Evolutionary conservation across 2,329 filamentous ascomycete genomes (phyloP).

Genomic region (Aspergillus pseudoviridinutans): DNA sequence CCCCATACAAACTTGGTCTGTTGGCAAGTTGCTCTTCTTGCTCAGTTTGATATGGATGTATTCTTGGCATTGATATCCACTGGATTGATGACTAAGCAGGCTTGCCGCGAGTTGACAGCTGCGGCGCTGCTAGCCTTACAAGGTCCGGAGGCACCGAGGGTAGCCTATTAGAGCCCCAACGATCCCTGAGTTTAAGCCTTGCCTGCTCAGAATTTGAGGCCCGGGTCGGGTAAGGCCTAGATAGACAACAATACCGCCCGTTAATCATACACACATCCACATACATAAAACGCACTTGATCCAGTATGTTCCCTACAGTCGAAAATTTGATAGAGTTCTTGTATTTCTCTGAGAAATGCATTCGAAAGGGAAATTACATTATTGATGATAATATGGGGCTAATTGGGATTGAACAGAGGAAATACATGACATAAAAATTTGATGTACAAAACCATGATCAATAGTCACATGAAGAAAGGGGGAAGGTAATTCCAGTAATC

Average conservation of each 20-base stretch:
- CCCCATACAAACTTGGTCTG: background rate
- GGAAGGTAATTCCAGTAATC: constrained; percentile 3
- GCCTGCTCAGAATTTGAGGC: background rate
- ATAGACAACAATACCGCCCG: background rate
- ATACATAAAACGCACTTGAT: background rate
- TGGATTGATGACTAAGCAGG: background rate
- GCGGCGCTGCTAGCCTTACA: too few relatives aligned
- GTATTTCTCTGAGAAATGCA: background rate
- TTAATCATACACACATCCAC: background rate
- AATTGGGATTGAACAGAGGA: background rate
- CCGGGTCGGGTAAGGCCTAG: too few relatives aligned
- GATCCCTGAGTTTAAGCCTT: background rate
- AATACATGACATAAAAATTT: constrained; percentile 3
- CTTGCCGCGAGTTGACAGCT: background rate
- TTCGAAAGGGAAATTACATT: background rate
- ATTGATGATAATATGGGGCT: background rate
- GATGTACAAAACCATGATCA: constrained; percentile 14
- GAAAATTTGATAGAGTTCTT: background rate
- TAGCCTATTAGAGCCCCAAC: too few relatives aligned
- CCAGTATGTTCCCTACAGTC: background rate
- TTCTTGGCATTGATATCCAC: background rate
- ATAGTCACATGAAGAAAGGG: constrained; percentile 6
- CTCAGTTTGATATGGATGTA: background rate
- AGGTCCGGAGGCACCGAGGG: too few relatives aligned
- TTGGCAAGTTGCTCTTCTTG: background rate